These are phyloP conservation scores for Spinacia oleracea DNA, from an alignment of 179 eudicot genomes.

Conservation along the genomic window DNA sequence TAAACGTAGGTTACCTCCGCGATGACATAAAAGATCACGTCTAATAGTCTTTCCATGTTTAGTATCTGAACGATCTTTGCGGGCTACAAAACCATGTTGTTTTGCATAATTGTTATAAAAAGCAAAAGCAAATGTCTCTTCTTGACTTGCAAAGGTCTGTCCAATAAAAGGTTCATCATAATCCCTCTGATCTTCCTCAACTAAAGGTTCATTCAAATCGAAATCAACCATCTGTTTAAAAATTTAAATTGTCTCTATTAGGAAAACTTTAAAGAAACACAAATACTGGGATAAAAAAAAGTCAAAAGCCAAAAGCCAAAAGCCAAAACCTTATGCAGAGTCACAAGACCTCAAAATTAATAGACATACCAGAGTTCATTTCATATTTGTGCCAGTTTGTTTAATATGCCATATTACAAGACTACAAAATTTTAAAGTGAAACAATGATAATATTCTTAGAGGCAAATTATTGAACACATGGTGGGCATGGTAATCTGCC, in stretches of 20 bases:
- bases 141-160: neutral
- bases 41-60: neutral
- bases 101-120: neutral
- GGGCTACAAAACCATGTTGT: neutral
- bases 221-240: neutral
- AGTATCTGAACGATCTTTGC: neutral
- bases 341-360: too few relatives aligned
- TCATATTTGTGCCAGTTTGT: too few relatives aligned
- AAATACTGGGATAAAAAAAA: neutral
- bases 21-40: conserved; percentile 9
- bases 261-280: neutral
- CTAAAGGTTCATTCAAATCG: neutral
- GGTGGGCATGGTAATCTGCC: neutral
- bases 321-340: too few relatives aligned
- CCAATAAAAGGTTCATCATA: conserved; percentile 12
- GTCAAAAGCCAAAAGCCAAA: too few relatives aligned
- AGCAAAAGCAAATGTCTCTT: conserved; percentile 3
- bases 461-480: conserved; percentile 1
- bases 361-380: too few relatives aligned
- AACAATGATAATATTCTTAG: neutral
- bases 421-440: neutral
- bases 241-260: neutral
- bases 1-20: neutral
- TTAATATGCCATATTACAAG: neutral
- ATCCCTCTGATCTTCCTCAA: neutral